These are phyloP conservation scores for Cladophialophora yegresii DNA, from an alignment of 2,329 filamentous ascomycete genomes.

Conservation along the genomic window DNA sequence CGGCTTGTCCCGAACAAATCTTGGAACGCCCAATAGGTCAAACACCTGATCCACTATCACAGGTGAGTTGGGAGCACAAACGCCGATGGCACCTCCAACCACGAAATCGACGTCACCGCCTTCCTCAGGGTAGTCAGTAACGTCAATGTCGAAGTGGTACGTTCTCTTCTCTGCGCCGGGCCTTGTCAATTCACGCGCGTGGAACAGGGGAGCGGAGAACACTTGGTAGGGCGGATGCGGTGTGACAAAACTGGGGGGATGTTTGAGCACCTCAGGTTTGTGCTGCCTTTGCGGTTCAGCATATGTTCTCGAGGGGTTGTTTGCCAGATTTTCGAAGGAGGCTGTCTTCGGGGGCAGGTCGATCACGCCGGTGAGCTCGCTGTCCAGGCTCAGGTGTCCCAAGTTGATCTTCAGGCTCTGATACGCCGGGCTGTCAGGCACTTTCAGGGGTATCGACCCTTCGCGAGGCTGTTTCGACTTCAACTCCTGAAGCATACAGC, in stretches of 20 bases:
- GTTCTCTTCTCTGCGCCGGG: constrained; percentile 92
- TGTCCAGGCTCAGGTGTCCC: constrained; percentile 69
- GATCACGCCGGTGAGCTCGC: constrained; percentile 68
- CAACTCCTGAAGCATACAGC: constrained; percentile 62
- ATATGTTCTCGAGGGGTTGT: constrained; percentile 16
- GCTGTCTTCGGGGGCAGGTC: constrained; percentile 75
- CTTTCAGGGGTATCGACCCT: constrained; percentile 51
- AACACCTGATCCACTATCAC: constrained; percentile 79
- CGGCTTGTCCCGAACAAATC: constrained; percentile 79
- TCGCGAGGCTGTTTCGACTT: constrained; percentile 50
- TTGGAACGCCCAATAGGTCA: constrained; percentile 76
- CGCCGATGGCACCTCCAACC: constrained; percentile 91
- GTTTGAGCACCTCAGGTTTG: constrained; percentile 42
- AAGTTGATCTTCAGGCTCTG: constrained; percentile 75
- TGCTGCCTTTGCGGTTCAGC: constrained; percentile 14
- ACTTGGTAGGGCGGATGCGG: constrained; percentile 93
- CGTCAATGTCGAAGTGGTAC: constrained; percentile 94
- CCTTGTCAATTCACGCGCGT: constrained; percentile 81
- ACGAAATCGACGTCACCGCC: constrained; percentile 83
- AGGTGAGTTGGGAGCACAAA: constrained; percentile 83
- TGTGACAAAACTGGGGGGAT: constrained; percentile 87
- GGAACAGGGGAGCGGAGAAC: constrained; percentile 83
- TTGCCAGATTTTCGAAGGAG: constrained; percentile 55
- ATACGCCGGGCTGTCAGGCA: constrained; percentile 83
- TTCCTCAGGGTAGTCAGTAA: constrained; percentile 89